phyloP scores from a whole-genome alignment of 108 stramenopile genomes.

The Stephanodiscus minutulus region DNA sequence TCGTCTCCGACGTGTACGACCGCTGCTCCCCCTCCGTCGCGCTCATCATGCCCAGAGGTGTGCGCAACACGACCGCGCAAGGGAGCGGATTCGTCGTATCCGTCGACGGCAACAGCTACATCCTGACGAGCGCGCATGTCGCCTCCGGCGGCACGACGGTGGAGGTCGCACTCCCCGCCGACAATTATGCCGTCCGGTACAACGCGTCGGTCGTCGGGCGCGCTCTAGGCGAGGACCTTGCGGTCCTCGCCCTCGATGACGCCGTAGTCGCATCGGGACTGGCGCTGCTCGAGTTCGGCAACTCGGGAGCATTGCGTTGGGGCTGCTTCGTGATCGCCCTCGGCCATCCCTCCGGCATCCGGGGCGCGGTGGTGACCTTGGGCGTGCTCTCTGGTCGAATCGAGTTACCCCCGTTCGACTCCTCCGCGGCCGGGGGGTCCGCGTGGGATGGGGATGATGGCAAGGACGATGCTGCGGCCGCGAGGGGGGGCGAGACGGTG shows the following conservation, averaged over 20 bases:
- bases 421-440: too few species aligned
- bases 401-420: too few species aligned
- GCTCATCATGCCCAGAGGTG: constrained; percentile 34
- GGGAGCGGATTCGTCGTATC: constrained; percentile 35
- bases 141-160: constrained; percentile 26
- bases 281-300: background rate
- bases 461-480: constrained; percentile 16
- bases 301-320: background rate
- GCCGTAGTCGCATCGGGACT: background rate
- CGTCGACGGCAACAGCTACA: background rate
- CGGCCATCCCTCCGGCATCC: constrained; percentile 33
- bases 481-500: background rate
- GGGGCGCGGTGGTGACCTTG: constrained; percentile 17
- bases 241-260: constrained; percentile 19
- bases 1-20: too few species aligned
- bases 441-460: constrained; percentile 21
- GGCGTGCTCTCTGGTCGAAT: constrained; percentile 47
- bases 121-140: constrained; percentile 45
- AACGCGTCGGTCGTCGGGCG: constrained; percentile 27
- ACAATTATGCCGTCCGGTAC: background rate
- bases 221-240: constrained; percentile 23
- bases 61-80: constrained; percentile 45
- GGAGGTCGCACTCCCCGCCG: constrained; percentile 16
- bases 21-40: constrained; percentile 23
- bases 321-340: constrained; percentile 29